Evolutionary conservation across 306 rosid genomes (phyloP).

Genomic region (Sophora flavescens): DNA sequence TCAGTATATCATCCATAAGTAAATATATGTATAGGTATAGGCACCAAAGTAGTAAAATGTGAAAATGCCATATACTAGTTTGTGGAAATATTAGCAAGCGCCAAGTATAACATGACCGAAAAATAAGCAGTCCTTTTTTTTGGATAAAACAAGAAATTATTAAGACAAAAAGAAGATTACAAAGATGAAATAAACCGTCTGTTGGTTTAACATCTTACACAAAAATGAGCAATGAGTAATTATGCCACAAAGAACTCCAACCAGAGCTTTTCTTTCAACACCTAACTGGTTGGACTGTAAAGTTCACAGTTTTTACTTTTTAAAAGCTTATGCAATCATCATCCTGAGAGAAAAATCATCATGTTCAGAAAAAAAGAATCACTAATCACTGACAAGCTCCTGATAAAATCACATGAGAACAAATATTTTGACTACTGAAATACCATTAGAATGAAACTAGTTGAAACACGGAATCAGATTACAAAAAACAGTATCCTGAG

Average conservation of each 20-base stretch:
- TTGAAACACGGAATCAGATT: constrained; percentile 3
- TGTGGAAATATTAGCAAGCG: neutral
- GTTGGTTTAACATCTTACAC: constrained; percentile 22
- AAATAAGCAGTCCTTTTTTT: neutral
- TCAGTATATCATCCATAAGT: constrained; percentile 2
- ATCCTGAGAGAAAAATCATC: constrained; percentile 32
- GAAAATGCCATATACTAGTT: constrained; percentile 3
- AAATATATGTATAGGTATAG: neutral
- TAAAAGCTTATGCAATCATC: constrained; percentile 25
- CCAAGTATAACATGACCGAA: neutral
- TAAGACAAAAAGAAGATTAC: neutral
- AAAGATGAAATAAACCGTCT: neutral
- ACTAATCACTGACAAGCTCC: constrained; percentile 23
- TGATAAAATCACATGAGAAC: constrained; percentile 28
- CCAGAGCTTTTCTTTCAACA: constrained; percentile 32
- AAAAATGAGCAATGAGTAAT: constrained; percentile 13
- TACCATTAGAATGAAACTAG: constrained; percentile 1
- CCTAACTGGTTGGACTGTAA: constrained; percentile 26
- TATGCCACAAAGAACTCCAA: constrained; percentile 23
- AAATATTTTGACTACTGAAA: neutral
- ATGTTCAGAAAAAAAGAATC: constrained; percentile 24
- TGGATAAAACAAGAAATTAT: neutral
- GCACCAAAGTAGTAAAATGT: constrained; percentile 31
- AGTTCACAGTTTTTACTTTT: constrained; percentile 24
- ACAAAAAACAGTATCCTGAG: constrained; percentile 41